phyloP scores from a whole-genome alignment of 2,329 filamentous ascomycete genomes.

The Microsporum audouinii region DNA sequence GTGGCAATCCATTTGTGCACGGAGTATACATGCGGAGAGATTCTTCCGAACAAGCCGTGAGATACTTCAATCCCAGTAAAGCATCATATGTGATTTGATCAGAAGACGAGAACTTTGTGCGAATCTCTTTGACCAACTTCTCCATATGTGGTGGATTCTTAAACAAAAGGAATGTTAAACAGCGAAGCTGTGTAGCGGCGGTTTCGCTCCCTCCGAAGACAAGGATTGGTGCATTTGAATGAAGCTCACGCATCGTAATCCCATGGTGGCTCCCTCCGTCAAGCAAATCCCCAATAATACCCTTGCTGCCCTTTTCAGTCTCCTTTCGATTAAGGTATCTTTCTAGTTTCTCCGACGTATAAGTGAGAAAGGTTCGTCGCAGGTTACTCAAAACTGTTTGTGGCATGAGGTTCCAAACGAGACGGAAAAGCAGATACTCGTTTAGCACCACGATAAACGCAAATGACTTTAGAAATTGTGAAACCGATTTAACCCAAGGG shows the following conservation, averaged over 20 bases:
- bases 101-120: conserved; percentile 15
- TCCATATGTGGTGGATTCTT: conserved; percentile 15
- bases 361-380: conserved; percentile 3
- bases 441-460: conserved; percentile 6
- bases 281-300: conserved; percentile 4
- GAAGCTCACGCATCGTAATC: conserved; percentile 4
- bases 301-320: neutral
- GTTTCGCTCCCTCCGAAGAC: conserved; percentile 20
- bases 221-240: conserved; percentile 12
- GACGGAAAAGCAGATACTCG: conserved; percentile 5
- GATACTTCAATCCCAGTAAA: conserved; percentile 16
- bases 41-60: conserved; percentile 21
- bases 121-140: conserved; percentile 20
- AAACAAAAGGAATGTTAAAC: conserved; percentile 19
- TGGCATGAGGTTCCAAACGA: conserved; percentile 3
- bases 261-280: conserved; percentile 2
- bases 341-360: conserved; percentile 5
- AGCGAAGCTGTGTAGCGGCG: conserved; percentile 16
- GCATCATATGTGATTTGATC: conserved; percentile 16
- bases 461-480: conserved; percentile 8
- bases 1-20: conserved; percentile 23
- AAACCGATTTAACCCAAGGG: conserved; percentile 19
- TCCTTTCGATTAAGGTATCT: neutral
- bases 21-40: conserved; percentile 22
- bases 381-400: neutral